Percentiles rank a stretch among this genome's conserved stretches.
phyloP scores from a whole-genome alignment of 176 grass and related monocot genomes.

The Lolium multiflorum region DNA sequence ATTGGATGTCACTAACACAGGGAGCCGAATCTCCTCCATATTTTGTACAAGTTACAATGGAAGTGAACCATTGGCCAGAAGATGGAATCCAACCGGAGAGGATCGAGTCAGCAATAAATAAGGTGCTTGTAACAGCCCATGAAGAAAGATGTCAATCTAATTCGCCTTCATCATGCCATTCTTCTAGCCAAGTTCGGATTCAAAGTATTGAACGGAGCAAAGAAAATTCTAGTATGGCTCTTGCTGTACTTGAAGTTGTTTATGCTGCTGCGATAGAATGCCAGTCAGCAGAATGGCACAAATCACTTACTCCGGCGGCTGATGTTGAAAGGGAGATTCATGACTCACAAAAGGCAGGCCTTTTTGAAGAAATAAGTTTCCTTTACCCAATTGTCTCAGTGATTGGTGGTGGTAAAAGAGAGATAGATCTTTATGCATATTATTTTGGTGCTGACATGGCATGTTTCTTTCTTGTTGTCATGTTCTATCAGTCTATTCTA shows the following conservation, averaged over 20 bases:
- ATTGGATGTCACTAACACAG: slow-evolving; percentile 93
- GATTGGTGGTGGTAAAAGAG: slow-evolving; percentile 95
- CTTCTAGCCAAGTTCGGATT: slow-evolving; percentile 77
- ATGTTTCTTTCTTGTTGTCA: slow-evolving; percentile 91
- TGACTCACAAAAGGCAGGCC: slow-evolving; percentile 69
- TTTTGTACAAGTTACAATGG: slow-evolving; percentile 97
- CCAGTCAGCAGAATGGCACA: slow-evolving; percentile 74
- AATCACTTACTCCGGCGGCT: slow-evolving; percentile 82
- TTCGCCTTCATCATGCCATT: slow-evolving; percentile 69
- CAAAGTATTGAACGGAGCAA: slow-evolving; percentile 92
- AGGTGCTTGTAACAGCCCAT: slow-evolving; percentile 71
- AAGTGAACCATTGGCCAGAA: slow-evolving; percentile 92
- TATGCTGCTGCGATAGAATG: slow-evolving; percentile 79
- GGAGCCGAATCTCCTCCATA: slow-evolving; percentile 95
- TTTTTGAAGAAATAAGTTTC: slow-evolving; percentile 85
- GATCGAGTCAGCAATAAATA: slow-evolving; percentile 94
- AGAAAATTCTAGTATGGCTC: slow-evolving; percentile 74
- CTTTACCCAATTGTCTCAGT: slow-evolving; percentile 79
- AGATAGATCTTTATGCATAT: slow-evolving; percentile 94
- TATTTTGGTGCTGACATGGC: slow-evolving; percentile 95
- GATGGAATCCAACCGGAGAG: slow-evolving; percentile 97
- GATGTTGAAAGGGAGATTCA: slow-evolving; percentile 85
- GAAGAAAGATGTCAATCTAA: slow-evolving; percentile 83
- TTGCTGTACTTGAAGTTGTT: slow-evolving; percentile 98
- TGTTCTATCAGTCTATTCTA: slow-evolving; percentile 95